A percentile compares a stretch with the other conserved stretches of the same genome.
Conservation (phyloP, 2,329 filamentous ascomycete genomes). For the Colletotrichum tofieldiae region DNA sequence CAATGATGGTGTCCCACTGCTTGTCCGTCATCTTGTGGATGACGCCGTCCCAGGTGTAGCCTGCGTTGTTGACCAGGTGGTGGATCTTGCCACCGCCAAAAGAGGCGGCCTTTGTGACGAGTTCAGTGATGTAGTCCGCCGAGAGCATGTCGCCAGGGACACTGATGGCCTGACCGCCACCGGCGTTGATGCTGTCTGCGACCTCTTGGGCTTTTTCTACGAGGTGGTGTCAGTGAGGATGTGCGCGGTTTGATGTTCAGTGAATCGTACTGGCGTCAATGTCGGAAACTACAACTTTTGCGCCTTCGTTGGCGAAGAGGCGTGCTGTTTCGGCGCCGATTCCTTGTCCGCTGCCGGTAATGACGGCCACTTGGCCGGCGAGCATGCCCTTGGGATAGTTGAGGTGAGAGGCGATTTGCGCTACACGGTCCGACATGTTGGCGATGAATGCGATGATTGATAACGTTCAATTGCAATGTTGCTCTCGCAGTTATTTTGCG, state of each 20-base stretch:
- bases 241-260: not conserved
- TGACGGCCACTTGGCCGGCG: conserved; percentile 85
- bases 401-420: conserved; percentile 83
- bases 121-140: conserved; percentile 76
- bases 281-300: conserved; percentile 87
- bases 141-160: conserved; percentile 85
- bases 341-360: conserved; percentile 89
- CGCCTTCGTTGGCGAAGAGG: conserved; percentile 89
- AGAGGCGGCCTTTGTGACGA: conserved; percentile 83
- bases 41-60: conserved; percentile 93
- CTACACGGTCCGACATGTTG: conserved; percentile 71
- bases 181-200: conserved; percentile 78
- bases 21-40: conserved; percentile 92
- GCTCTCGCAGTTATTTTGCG: not conserved
- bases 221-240: conserved; percentile 27
- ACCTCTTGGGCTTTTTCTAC: conserved; percentile 79
- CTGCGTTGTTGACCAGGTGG: conserved; percentile 92
- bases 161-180: conserved; percentile 78
- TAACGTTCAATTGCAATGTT: not conserved
- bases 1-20: conserved; percentile 91
- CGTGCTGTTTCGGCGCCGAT: conserved; percentile 89
- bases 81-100: conserved; percentile 92
- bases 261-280: conserved; percentile 76
- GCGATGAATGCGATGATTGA: not conserved
- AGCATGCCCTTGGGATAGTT: conserved; percentile 88